These are phyloP conservation scores for Pythium scleroteichum DNA, from an alignment of 352 stramenopile genomes.

Conservation along the genomic window DNA sequence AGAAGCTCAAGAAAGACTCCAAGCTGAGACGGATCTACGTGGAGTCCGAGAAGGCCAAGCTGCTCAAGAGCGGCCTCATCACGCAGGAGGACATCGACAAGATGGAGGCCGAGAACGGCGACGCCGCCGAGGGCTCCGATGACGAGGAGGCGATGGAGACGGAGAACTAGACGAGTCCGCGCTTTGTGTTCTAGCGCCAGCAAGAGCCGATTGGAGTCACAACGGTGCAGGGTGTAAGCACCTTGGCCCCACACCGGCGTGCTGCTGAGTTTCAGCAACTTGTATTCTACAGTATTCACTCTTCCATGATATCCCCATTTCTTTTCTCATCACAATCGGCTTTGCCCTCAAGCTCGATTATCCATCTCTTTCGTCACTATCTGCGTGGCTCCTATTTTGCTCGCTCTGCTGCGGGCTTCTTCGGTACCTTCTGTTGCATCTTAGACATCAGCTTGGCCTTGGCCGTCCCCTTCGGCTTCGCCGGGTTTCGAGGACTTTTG, in stretches of 20 bases:
- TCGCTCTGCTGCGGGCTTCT: constrained; percentile 21
- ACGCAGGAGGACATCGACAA: constrained; percentile 86
- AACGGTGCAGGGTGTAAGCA: too few species aligned
- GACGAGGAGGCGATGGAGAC: constrained; percentile 51
- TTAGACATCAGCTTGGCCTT: constrained; percentile 24
- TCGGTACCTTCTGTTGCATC: constrained; percentile 15
- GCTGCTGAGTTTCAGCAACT: background rate
- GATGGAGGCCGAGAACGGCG: constrained; percentile 56
- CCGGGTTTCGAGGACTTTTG: constrained; percentile 24
- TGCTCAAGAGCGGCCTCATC: constrained; percentile 77
- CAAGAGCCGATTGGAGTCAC: too few species aligned
- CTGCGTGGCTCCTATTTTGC: constrained; percentile 13
- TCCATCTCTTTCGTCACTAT: constrained; percentile 2
- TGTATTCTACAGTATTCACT: constrained; percentile 30
- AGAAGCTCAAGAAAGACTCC: constrained; percentile 84
- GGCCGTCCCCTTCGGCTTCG: constrained; percentile 13
- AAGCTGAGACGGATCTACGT: constrained; percentile 77
- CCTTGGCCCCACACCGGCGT: too few species aligned
- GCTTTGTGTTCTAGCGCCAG: background rate
- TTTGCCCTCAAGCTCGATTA: constrained; percentile 19
- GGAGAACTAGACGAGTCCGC: constrained; percentile 42
- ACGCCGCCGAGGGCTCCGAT: constrained; percentile 32
- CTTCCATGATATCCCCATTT: background rate
- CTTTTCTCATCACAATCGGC: constrained; percentile 1
- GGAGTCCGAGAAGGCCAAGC: constrained; percentile 72